Conservation (phyloP, 2,329 filamentous ascomycete species). For the Simplicillium aogashimaense region DNA sequence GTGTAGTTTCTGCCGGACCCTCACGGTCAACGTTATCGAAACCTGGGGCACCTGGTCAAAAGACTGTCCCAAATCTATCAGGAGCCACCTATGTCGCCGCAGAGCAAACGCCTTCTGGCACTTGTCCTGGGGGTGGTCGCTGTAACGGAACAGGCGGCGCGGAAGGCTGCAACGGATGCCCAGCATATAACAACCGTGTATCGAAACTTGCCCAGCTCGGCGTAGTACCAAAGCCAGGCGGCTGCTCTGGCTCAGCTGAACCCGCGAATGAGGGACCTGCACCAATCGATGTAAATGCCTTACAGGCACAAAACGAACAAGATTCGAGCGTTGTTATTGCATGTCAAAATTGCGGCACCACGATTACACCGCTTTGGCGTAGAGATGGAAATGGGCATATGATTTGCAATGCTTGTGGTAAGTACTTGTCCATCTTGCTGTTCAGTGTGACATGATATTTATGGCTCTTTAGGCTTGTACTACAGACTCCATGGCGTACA, state of each 20-base stretch:
- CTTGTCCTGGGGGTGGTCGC: conserved; percentile 86
- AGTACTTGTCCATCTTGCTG: conserved; percentile 21
- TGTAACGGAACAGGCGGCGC: conserved; percentile 96
- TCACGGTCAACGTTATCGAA: conserved; percentile 32
- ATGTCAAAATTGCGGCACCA: conserved; percentile 94
- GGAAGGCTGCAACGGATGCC: conserved; percentile 89
- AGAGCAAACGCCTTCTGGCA: conserved; percentile 68
- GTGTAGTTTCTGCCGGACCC: conserved; percentile 31
- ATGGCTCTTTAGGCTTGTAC: conserved; percentile 59
- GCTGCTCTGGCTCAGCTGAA: conserved; percentile 17
- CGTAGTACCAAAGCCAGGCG: conserved; percentile 37
- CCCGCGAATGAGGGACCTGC: conserved; percentile 5
- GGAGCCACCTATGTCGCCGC: conserved; percentile 67
- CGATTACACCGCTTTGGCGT: conserved; percentile 91
- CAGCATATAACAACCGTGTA: conserved; percentile 93
- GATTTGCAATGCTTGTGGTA: conserved; percentile 97
- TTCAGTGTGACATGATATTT: neutral
- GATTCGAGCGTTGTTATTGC: conserved; percentile 55
- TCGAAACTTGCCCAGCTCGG: conserved; percentile 74
- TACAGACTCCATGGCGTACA: conserved; percentile 93
- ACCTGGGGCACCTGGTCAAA: conserved; percentile 24
- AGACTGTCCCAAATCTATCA: conserved; percentile 28
- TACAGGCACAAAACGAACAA: conserved; percentile 17
- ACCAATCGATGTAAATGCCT: conserved; percentile 26
- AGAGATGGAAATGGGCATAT: conserved; percentile 90